Conservation (phyloP, 257 asterid genomes). For the Solanum dulcamara region DNA sequence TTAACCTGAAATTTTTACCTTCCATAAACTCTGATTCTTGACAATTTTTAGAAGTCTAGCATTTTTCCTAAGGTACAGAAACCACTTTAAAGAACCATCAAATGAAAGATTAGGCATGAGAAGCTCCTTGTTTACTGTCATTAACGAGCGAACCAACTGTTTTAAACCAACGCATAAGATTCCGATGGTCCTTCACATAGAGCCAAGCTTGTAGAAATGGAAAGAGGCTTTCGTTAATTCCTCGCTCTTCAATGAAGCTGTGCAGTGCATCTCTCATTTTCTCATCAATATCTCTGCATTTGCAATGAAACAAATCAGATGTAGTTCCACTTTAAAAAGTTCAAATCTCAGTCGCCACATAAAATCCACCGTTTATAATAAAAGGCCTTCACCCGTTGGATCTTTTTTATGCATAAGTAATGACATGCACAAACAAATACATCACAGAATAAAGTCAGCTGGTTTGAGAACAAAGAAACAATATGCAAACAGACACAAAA, state of each 20-base stretch:
- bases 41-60: background rate
- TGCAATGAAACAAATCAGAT: background rate
- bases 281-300: constrained; percentile 7
- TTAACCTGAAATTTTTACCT: background rate
- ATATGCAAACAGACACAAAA: background rate
- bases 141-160: constrained; percentile 42
- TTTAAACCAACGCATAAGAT: constrained; percentile 54
- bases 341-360: background rate
- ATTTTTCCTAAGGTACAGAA: background rate
- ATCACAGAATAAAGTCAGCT: background rate
- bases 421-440: background rate
- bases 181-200: constrained; percentile 87
- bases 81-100: background rate
- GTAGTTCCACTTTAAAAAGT: background rate
- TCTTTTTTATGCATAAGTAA: background rate
- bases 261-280: constrained; percentile 2
- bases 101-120: constrained; percentile 8
- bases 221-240: constrained; percentile 66
- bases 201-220: constrained; percentile 96
- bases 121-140: constrained; percentile 17
- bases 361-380: background rate
- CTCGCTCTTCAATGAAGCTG: constrained; percentile 59
- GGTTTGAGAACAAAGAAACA: background rate
- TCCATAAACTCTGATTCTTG: background rate
- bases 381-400: background rate